Base-by-base conservation (phyloP, 805 yeast species). In the Phaffomyces thermotolerans region DNA sequence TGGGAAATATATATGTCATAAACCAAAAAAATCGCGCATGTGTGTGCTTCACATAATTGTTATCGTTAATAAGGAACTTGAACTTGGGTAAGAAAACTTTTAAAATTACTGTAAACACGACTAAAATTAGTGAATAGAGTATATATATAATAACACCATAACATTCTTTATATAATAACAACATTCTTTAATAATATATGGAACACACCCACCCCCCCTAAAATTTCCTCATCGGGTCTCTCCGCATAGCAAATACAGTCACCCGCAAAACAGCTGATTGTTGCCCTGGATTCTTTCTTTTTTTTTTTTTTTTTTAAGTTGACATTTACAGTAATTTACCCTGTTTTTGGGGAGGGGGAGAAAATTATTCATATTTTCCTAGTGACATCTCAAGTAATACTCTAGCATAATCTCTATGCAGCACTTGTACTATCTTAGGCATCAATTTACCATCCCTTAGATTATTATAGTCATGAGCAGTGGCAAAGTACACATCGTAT, bases 391-490 rank as follows among this genome's bases (percentile, higher is more conserved):
- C 46, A 7, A 56, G 41, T 2, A 56, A 38, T n/a, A 52, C 18
- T 32, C 52, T 46, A 2, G 45, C 55, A 35, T 45, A 54, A 35
- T 54, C 58, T 32, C 50, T 42, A 30, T 52, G 56, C 12, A 52
- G 27, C 2, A 32, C 34, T 22, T 50, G 52, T 4, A 40, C 36
- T 29, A 49, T 40, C 5, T 45, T 43, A 8, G 60, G 60, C 4
- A 54, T 37, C 3, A 47, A 13, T 32, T 56, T 56, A 0, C 60
- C 60, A 25, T 56, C 60, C 47, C 56, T 56, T 14, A 44, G 29
- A 29, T 50, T 40, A 30, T 49, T 46, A 23, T 56, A 56, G 37
- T 56, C 54, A 25, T 56, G 58, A 0, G 53, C 48, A 1, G 49
- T 30, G 13, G 46, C 31, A 18, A 53, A 53, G 34, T 52, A 56